Evolutionary conservation across 75 land plant species (phyloP).

Genomic region (Pinus taeda): DNA sequence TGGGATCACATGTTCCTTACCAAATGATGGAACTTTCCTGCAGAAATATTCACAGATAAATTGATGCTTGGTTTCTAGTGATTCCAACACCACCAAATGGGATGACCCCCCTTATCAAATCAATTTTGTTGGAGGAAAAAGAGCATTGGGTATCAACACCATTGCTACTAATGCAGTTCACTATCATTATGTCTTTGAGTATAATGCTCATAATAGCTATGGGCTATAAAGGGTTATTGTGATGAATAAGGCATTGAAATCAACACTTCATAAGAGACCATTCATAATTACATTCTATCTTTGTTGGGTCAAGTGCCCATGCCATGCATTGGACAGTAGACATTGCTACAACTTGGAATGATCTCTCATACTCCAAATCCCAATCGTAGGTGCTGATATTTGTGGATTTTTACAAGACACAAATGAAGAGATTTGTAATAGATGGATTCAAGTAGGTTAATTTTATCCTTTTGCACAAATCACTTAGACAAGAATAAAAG

Average conservation of each 20-base stretch:
- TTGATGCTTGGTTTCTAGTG: constrained; percentile 77
- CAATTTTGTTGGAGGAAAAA: too few relatives aligned
- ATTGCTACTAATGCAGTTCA: constrained; percentile 55
- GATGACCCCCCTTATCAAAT: too few relatives aligned
- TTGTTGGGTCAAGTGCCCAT: constrained; percentile 63
- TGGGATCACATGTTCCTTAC: constrained; percentile 54
- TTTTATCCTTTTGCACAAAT: constrained; percentile 36
- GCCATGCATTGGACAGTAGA: constrained; percentile 90
- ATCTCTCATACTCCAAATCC: constrained; percentile 68
- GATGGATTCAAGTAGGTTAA: constrained; percentile 46
- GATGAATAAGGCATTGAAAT: constrained; percentile 50
- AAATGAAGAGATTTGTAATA: constrained; percentile 74
- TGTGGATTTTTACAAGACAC: constrained; percentile 67
- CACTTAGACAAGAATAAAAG: constrained; percentile 11
- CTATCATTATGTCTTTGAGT: constrained; percentile 53
- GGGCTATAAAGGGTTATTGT: constrained; percentile 68
- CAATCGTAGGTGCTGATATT: constrained; percentile 87
- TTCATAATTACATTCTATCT: constrained; percentile 76
- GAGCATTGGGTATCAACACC: too few relatives aligned
- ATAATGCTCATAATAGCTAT: constrained; percentile 69
- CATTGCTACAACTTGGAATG: constrained; percentile 73
- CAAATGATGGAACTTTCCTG: constrained; percentile 21
- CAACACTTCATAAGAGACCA: constrained; percentile 48
- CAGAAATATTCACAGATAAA: constrained; percentile 21
- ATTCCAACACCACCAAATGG: not conserved